phyloP scores from a whole-genome alignment of 2,329 filamentous ascomycete species.

The Calonectria pseudoturangicola region DNA sequence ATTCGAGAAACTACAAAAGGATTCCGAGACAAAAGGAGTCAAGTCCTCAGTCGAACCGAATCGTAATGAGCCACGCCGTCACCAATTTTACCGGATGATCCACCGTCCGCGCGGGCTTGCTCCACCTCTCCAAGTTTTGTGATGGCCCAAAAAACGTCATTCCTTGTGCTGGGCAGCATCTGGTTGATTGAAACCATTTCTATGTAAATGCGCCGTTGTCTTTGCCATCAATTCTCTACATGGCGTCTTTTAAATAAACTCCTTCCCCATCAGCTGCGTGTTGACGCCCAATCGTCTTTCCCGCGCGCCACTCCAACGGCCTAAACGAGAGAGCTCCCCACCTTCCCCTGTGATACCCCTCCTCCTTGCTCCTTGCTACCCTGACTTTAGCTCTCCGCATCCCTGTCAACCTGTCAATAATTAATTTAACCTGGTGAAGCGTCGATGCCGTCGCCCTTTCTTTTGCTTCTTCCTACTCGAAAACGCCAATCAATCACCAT shows the following conservation, averaged over 20 bases:
- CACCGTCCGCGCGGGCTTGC: slow-evolving; percentile 22
- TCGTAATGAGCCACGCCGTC: slow-evolving; percentile 31
- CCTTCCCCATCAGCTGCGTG: background rate
- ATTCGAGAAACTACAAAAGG: background rate
- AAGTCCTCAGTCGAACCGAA: slow-evolving; percentile 16
- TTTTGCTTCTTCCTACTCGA: slow-evolving; percentile 9
- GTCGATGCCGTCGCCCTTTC: slow-evolving; percentile 19
- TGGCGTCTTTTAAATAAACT: background rate
- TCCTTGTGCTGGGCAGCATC: background rate
- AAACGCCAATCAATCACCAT: slow-evolving; percentile 43
- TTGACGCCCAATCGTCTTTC: slow-evolving; percentile 29
- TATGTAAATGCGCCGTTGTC: slow-evolving; percentile 6
- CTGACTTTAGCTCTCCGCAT: slow-evolving; percentile 34
- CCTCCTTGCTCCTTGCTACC: slow-evolving; percentile 47
- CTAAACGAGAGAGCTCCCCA: slow-evolving; percentile 45
- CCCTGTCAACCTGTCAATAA: slow-evolving; percentile 36
- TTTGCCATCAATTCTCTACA: background rate
- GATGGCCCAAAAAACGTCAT: slow-evolving; percentile 37
- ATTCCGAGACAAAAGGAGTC: slow-evolving; percentile 17
- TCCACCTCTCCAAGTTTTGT: slow-evolving; percentile 15
- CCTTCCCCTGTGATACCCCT: slow-evolving; percentile 37
- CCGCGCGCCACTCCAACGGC: slow-evolving; percentile 26
- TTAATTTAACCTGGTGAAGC: slow-evolving; percentile 36
- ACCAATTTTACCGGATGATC: slow-evolving; percentile 36
- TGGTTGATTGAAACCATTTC: slow-evolving; percentile 10